phyloP scores from a whole-genome alignment of 2,329 filamentous ascomycete genomes.

The Epichloe typhina region DNA sequence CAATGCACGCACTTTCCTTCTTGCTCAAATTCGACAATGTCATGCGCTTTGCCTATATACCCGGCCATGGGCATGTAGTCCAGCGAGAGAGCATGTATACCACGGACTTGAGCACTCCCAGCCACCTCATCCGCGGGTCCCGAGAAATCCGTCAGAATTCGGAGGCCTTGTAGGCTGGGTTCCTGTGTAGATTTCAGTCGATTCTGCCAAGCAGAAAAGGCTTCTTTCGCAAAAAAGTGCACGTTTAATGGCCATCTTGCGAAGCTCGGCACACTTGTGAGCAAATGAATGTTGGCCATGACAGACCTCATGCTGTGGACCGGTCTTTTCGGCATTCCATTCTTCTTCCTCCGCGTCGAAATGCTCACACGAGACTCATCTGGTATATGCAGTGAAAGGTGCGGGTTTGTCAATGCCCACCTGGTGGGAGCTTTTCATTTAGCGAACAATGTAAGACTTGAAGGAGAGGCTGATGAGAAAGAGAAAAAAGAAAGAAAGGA shows the following conservation, averaged over 20 bases:
- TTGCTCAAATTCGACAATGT: conserved; percentile 41
- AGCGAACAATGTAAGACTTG: not conserved
- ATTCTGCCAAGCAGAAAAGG: conserved; percentile 53
- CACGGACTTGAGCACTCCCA: conserved; percentile 19
- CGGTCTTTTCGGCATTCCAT: conserved; percentile 43
- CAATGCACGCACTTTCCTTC: conserved; percentile 45
- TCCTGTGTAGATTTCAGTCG: conserved; percentile 39
- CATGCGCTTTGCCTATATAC: conserved; percentile 42
- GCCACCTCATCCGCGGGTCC: conserved; percentile 9
- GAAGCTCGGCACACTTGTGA: conserved; percentile 72
- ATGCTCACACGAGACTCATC: conserved; percentile 44
- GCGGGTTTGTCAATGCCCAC: conserved; percentile 86
- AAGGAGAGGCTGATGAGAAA: conserved; percentile 8
- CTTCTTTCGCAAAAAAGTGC: conserved; percentile 63
- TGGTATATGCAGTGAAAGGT: conserved; percentile 67
- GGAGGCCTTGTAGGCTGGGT: conserved; percentile 32
- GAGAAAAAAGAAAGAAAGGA: not conserved
- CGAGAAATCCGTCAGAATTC: conserved; percentile 44
- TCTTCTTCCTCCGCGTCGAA: conserved; percentile 36
- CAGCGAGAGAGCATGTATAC: conserved; percentile 41
- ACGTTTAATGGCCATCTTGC: conserved; percentile 68
- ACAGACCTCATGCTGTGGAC: conserved; percentile 50
- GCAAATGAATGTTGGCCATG: conserved; percentile 66
- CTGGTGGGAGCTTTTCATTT: conserved; percentile 27
- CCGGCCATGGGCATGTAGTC: conserved; percentile 39